Conservation (phyloP, 2,329 filamentous ascomycete genomes). For the Chaetomiaceae sp. region DNA sequence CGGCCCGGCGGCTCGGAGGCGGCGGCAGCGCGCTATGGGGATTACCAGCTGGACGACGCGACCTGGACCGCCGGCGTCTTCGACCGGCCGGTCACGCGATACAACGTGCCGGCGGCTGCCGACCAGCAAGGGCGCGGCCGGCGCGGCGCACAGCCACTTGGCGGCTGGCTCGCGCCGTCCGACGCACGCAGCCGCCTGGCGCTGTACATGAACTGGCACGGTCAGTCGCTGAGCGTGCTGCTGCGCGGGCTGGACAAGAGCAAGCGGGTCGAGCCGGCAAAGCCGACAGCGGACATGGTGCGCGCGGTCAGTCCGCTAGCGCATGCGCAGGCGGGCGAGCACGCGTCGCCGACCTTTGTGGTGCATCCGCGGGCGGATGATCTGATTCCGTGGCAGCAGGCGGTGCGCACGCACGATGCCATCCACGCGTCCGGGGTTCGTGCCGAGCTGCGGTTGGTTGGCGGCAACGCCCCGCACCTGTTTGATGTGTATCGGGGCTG, state of each 20-base stretch:
- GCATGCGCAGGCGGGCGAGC: constrained; percentile 28
- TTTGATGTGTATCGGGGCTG: background rate
- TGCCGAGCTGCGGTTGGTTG: background rate
- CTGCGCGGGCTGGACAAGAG: constrained; percentile 20
- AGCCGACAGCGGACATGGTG: constrained; percentile 17
- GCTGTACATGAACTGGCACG: background rate
- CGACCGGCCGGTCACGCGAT: no score
- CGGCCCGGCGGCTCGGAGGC: no score
- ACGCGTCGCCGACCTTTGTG: constrained; percentile 31
- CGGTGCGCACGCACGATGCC: constrained; percentile 20
- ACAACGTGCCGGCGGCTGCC: no score
- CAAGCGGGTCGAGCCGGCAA: background rate
- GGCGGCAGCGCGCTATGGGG: no score
- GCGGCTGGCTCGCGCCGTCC: background rate
- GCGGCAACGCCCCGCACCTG: background rate
- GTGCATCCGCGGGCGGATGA: constrained; percentile 30
- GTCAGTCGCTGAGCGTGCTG: constrained; percentile 21
- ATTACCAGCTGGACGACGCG: no score
- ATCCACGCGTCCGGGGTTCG: constrained; percentile 2
- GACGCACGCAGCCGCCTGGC: background rate
- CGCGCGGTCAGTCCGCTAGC: constrained; percentile 26
- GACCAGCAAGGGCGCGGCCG: no score
- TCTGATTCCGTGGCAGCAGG: constrained; percentile 29
- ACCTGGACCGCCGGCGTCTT: no score
- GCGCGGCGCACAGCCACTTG: no score